Base-by-base conservation (phyloP, 169 alveolate species). In the Blepharisma undulans region DNA sequence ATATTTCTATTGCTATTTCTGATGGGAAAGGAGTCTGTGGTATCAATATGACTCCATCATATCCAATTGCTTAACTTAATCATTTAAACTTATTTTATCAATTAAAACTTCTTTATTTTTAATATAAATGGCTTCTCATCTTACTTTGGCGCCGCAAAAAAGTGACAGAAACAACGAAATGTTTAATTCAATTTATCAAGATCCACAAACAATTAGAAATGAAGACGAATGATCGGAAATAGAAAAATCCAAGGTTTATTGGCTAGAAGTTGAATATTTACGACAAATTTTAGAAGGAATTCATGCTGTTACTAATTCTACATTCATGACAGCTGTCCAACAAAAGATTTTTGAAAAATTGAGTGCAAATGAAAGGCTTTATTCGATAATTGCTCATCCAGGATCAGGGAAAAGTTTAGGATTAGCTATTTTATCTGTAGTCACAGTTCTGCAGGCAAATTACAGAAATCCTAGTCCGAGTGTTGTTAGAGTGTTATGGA, bases 1-100 rank as follows among this genome's bases (percentile, higher is more conserved):
- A 88, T 91, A 93, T 95, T 90, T 92, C 94, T 60, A 80, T 96
- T 32, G 92, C 91, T 27, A 79, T 59, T 60, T 22, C 36, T 84
- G 79, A 84, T 29, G 89, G 89, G 60, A 27, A 21, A 27, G 91
- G 92, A 79, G 27, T 61, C 72, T 29, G 94, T 77, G 84, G 92
- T 4, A 32, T 86, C 10, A 30, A 30, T 22, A 30, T 48, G 25
- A 72, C n/a, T 60, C 74, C 91, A 25, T 19, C 71, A 25, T 86
- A 86, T 72, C 91, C 91, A 6, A 84, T 66, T 25, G 84, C 72
- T 86, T 86, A 59, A 71, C 36, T 74, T 74, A 1, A 25, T 74
- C 25, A 6, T 22, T n/a, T 6, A 72, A 72, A 3, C 10, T 72
- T 72, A 6, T 6, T 74, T 74, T 25, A 14, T 74, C 19, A 74